phyloP scores from a whole-genome alignment of 768 basidiomycete genomes.

The Coprinellus micaceus region DNA sequence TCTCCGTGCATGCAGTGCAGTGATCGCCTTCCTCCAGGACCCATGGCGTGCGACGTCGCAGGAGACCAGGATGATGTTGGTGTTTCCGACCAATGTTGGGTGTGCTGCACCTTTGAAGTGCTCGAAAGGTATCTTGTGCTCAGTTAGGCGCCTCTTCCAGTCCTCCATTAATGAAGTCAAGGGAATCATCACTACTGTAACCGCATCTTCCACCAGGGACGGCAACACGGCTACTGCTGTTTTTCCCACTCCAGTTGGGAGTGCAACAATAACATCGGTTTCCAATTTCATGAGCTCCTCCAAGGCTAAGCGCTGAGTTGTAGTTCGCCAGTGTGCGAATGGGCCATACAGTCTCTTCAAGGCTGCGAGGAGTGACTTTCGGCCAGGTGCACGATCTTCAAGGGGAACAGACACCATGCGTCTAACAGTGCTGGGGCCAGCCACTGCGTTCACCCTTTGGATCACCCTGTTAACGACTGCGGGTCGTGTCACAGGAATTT shows the following conservation, averaged over 20 bases:
- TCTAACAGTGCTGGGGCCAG: too few species aligned
- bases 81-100: neutral
- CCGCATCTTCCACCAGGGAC: neutral
- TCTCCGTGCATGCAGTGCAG: neutral
- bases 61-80: neutral
- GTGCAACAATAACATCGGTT: neutral
- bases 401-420: too few species aligned
- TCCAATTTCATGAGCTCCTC: neutral
- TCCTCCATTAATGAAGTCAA: neutral
- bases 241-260: slow-evolving; percentile 1
- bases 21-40: neutral
- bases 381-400: too few species aligned
- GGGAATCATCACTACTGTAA: neutral
- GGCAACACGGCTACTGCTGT: neutral
- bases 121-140: neutral
- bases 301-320: neutral
- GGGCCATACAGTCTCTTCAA: neutral
- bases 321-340: neutral
- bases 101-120: neutral
- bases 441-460: too few species aligned
- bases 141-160: neutral
- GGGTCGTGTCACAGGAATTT: too few species aligned
- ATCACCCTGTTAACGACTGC: too few species aligned
- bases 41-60: neutral
- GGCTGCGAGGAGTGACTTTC: neutral